A percentile compares a stretch with the other conserved stretches of the same genome.
phyloP scores from a whole-genome alignment of 1,284 basidiomycete species.

The Austroboletus novae-zelandiae region DNA sequence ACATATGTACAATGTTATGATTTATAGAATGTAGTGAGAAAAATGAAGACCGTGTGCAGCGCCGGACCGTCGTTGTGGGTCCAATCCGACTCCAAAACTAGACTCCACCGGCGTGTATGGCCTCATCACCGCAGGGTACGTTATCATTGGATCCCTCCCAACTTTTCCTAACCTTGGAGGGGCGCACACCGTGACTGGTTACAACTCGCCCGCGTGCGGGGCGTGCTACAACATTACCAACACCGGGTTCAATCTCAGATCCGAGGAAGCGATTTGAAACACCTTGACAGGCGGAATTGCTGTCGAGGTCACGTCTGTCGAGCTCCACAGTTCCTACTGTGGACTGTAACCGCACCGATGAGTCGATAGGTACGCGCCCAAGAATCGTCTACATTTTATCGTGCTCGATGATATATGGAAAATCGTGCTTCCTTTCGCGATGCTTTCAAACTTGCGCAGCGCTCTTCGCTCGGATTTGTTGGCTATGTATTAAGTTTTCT shows the following conservation, averaged over 20 bases:
- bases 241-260: slow-evolving; percentile 34
- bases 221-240: background rate
- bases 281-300: slow-evolving; percentile 33
- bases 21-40: too few species aligned
- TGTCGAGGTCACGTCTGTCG: background rate
- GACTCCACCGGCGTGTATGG: slow-evolving; percentile 48
- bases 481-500: too few species aligned
- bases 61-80: too few species aligned
- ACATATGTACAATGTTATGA: too few species aligned
- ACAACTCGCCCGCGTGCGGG: background rate
- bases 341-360: background rate
- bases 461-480: too few species aligned
- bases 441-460: too few species aligned
- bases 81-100: too few species aligned
- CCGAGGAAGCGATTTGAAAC: slow-evolving; percentile 44
- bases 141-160: slow-evolving; percentile 42
- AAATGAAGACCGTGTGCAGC: too few species aligned
- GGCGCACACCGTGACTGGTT: slow-evolving; percentile 29
- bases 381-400: too few species aligned
- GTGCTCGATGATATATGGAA: too few species aligned
- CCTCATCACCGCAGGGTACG: slow-evolving; percentile 37
- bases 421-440: too few species aligned
- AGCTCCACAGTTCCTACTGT: background rate
- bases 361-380: too few species aligned
- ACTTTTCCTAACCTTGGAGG: slow-evolving; percentile 48